Evolutionary conservation across 192 early-diverging fungal species (phyloP).

Genomic region (Umbelopsis sp.): DNA sequence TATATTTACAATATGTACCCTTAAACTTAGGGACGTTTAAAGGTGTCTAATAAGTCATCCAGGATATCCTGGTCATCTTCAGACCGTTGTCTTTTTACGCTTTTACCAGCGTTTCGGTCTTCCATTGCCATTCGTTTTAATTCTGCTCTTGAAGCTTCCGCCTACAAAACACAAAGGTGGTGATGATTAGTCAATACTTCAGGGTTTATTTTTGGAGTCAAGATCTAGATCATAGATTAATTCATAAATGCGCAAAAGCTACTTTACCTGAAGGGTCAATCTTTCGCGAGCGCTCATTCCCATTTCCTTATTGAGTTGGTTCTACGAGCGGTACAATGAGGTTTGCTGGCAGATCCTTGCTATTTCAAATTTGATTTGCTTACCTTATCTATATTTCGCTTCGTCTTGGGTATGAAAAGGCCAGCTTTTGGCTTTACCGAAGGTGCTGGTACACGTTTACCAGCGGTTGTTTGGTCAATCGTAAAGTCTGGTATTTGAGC

Average conservation of each 20-base stretch:
- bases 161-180: not conserved
- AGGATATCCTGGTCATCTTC: not conserved
- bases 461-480: not conserved
- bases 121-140: not conserved
- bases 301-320: conserved; percentile 2
- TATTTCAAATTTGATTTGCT: not conserved
- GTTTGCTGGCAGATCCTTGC: conserved; percentile 6
- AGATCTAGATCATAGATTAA: conserved; percentile 11
- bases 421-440: not conserved
- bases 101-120: not conserved
- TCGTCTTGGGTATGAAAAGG: conserved; percentile 23
- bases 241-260: not conserved
- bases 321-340: not conserved
- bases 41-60: conserved; percentile 12
- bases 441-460: not conserved
- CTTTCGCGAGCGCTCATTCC: conserved; percentile 14
- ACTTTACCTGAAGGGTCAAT: conserved; percentile 17
- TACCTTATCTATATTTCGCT: conserved; percentile 9
- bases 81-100: not conserved
- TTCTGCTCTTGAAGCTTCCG: conserved; percentile 10
- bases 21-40: not conserved
- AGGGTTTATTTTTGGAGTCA: not conserved
- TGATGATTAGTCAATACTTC: too few species aligned
- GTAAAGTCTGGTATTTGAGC: not conserved
- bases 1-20: conserved; percentile 14